Base-by-base conservation (phyloP, 1,284 basidiomycete genomes). In the Xerocomus minutiporus region DNA sequence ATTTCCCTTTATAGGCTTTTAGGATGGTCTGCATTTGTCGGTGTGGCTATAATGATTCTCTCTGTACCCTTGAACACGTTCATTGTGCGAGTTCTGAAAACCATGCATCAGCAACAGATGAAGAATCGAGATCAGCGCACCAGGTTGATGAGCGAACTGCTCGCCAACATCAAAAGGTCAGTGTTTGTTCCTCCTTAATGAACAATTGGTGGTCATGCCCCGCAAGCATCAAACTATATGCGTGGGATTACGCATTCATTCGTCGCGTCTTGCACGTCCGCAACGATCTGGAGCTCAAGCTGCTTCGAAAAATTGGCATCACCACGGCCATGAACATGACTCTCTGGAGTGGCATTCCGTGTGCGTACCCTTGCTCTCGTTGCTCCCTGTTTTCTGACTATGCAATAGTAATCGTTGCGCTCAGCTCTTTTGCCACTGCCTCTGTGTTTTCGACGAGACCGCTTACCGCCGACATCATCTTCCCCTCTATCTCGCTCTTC, bases 401-500 rank as follows among this genome's bases (percentile, higher is more conserved):
- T 44, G 73, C 61, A 20, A 23, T 34, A 78, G 76, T 88, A 13
- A 75, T 94, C 8, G 93, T 97, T 31, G 91, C 91, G 0, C 93
- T 96, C 70, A 84, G 86, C 50, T 91, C 93, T 0, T 93, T 97
- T 63, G 84, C 91, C 8, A 81, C 86, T 0, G 94, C 91, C 38
- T 87, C 91, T 0, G 66, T 78, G 17, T 83, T 84, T 0, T 86
- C 84, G 3, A 71, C 80, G 2, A 76, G 68, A 42, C 91, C 93
- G 1, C 72, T 98, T 4, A 97, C 95, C 0, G 83, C 90, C 1
- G 93, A 97, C 62, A 76, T 94, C 57, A 93, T 97, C 61, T 98
- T 98, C 79, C 95, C 95, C 4, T 87, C 93, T 0, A 93, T 98
- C 50, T 89, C 92, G 0, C 75, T 98, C 40, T 98, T 97, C 75